phyloP scores from a whole-genome alignment of 495 filamentous ascomycete species.

The Xylaria flabelliformis region DNA sequence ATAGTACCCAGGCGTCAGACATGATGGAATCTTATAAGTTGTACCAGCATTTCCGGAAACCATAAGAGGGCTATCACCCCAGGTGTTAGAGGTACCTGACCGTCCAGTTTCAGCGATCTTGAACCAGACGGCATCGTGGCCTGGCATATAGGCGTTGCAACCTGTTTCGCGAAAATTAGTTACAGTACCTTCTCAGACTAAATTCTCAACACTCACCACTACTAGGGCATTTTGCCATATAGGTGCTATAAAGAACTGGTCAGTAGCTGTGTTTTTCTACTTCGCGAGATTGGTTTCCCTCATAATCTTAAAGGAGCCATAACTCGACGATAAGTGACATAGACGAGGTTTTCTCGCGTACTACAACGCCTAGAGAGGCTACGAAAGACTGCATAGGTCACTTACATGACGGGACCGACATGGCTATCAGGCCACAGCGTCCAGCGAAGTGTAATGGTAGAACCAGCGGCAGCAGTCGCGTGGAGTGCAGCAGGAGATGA shows the following conservation, averaged over 20 bases:
- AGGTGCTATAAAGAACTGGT: background rate
- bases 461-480: conserved; percentile 61
- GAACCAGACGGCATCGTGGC: conserved; percentile 59
- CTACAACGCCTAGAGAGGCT: background rate
- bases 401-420: conserved; percentile 68
- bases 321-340: background rate
- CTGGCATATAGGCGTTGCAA: conserved; percentile 61
- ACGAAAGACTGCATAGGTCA: conserved; percentile 67
- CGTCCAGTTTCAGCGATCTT: conserved; percentile 69
- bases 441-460: conserved; percentile 66
- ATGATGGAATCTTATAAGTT: conserved; percentile 68
- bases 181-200: too few relatives aligned
- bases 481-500: conserved; percentile 60
- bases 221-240: conserved; percentile 22
- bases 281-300: background rate
- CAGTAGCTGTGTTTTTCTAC: background rate
- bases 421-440: conserved; percentile 66
- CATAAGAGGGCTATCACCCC: conserved; percentile 53
- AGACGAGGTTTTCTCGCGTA: background rate
- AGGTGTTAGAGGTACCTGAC: conserved; percentile 50
- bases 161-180: conserved; percentile 48
- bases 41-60: conserved; percentile 64
- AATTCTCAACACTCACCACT: background rate
- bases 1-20: conserved; percentile 67
- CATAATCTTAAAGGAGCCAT: background rate